Evolutionary conservation across 768 basidiomycete species (phyloP).

Genomic region (Collybia nuda): DNA sequence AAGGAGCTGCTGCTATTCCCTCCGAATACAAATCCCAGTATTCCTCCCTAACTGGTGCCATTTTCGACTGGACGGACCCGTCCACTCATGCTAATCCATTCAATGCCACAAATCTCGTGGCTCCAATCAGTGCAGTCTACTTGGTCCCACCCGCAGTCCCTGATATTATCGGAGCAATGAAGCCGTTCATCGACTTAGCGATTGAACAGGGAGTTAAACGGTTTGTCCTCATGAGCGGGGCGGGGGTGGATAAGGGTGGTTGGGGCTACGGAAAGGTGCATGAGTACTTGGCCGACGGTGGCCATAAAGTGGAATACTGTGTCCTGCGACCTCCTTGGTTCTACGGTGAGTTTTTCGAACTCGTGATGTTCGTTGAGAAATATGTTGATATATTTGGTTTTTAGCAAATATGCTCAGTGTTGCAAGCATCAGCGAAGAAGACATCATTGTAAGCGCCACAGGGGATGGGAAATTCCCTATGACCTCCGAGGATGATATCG

Average conservation of each 20-base stretch:
- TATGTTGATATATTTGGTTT: neutral
- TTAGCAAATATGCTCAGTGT: neutral
- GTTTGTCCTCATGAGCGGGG: constrained; percentile 26
- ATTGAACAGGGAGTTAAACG: constrained; percentile 27
- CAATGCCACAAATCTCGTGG: neutral
- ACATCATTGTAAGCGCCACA: constrained; percentile 18
- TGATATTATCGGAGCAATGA: constrained; percentile 17
- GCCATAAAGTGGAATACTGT: neutral
- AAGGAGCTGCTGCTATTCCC: too few relatives aligned
- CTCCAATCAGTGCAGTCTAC: constrained; percentile 8
- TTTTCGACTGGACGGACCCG: too few relatives aligned
- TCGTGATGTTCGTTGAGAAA: neutral
- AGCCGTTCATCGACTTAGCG: constrained; percentile 29
- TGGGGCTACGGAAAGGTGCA: constrained; percentile 21
- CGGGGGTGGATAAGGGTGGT: constrained; percentile 14
- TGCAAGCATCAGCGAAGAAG: constrained; percentile 7
- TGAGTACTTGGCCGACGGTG: constrained; percentile 18
- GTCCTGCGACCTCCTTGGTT: constrained; percentile 30
- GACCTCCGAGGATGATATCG: constrained; percentile 27
- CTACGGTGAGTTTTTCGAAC: constrained; percentile 17
- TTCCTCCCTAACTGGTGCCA: too few relatives aligned
- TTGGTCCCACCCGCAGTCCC: constrained; percentile 16
- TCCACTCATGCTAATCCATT: too few relatives aligned
- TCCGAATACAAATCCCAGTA: too few relatives aligned
- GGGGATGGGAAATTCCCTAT: constrained; percentile 20